Evolutionary conservation across 768 basidiomycete species (phyloP).

Genomic region (Neoboletus brunneissimus): DNA sequence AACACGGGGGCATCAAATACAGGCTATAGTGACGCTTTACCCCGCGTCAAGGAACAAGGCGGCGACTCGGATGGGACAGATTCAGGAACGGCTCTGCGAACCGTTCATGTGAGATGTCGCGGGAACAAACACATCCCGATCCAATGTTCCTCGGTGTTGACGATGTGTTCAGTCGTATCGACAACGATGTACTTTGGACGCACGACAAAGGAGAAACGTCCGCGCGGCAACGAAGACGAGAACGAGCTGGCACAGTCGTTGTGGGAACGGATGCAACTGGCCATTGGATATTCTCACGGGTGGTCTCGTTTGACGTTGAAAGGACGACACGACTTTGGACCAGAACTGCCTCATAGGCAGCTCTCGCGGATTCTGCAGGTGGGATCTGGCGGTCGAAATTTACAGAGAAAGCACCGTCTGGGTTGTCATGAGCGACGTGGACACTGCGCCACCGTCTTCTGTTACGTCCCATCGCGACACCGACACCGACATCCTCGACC

Average conservation of each 20-base stretch:
- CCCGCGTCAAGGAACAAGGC: background rate
- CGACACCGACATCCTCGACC: conserved; percentile 33
- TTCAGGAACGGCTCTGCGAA: background rate
- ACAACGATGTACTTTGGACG: background rate
- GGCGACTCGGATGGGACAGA: background rate
- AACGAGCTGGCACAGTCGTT: background rate
- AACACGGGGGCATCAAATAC: background rate
- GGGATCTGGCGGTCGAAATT: conserved; percentile 22
- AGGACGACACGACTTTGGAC: conserved; percentile 21
- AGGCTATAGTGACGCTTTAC: background rate
- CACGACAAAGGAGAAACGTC: background rate
- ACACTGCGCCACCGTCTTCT: conserved; percentile 33
- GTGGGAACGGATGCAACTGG: conserved; percentile 16
- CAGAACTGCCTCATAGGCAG: conserved; percentile 21
- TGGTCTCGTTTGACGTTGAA: conserved; percentile 20
- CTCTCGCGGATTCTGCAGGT: conserved; percentile 18
- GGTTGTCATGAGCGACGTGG: conserved; percentile 43
- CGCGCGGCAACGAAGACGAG: background rate
- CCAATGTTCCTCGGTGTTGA: background rate
- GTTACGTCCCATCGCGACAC: conserved; percentile 29
- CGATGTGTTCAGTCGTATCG: no score
- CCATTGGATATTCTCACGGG: conserved; percentile 19
- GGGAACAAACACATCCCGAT: background rate
- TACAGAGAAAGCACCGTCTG: conserved; percentile 19
- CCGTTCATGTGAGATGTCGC: background rate